Evolutionary conservation across 164 flowering plant genomes (phyloP), one percentile per base, ranked within the genome.

Genomic region (Sedum album): DNA sequence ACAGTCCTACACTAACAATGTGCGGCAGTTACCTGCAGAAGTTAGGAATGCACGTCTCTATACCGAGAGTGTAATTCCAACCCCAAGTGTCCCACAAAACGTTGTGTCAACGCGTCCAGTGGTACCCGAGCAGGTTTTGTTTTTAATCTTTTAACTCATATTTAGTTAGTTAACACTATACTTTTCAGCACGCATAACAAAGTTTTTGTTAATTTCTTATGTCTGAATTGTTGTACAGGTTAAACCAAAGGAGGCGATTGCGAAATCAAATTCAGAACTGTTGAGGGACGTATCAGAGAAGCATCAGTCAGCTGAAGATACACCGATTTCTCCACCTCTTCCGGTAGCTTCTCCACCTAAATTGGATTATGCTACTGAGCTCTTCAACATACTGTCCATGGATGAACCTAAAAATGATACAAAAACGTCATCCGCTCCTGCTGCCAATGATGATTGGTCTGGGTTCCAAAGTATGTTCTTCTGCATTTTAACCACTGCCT

Each of bases 361-460:
- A 70, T 72, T 70, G 41, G 83, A 81, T 67, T 74, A 70, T 69
- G 81, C 80, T 18, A 76, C 76, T 63, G 80, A 76, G 62, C 81
- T 79, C 71, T 74, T 78, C 66, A 74, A 57, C 61, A 41, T 75
- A 70, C 80, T 76, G 30, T 71, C 60, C 71, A 66, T 73, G 78
- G 76, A 77, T 23, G 73, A 67, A 38, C 49, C 81, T n/a, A 70
- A 48, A 71, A 78, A 35, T 66, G 48, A 65, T 11, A n/a, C 55
- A 11, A 53, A 30, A 14, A 17, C 53, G 28, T 66, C 80, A 53
- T 21, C 73, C 15, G 70, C 60, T 30, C 67, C 63, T 39, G 75
- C 67, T 61, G 35, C 60, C 15, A 23, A 65, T 21, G 46, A 41
- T 65, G 30, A 38, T 6, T 53, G 66, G 69, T 60, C 66, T 15